phyloP scores from a whole-genome alignment of 345 rosid species.

The Eucalyptus fibrosa region DNA sequence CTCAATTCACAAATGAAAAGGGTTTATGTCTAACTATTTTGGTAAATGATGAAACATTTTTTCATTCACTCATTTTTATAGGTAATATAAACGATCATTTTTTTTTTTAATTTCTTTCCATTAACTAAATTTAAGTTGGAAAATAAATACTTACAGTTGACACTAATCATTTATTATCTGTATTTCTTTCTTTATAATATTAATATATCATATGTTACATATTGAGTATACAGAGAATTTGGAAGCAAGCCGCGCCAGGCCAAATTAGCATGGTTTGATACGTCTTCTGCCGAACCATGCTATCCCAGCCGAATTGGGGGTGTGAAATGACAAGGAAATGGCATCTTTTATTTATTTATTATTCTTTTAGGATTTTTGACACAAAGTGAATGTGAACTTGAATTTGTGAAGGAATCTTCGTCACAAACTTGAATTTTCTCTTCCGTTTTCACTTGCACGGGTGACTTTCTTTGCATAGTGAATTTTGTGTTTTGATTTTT shows the following conservation, averaged over 20 bases:
- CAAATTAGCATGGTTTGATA: no score
- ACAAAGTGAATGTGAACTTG: background rate
- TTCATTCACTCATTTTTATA: no score
- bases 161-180: background rate
- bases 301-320: background rate
- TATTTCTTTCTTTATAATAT: background rate
- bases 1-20: background rate
- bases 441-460: background rate
- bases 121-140: background rate
- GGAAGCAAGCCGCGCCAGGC: no score
- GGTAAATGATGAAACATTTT: no score
- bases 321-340: background rate
- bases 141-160: background rate
- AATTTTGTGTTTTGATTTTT: background rate
- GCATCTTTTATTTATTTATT: background rate
- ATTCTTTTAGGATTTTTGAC: background rate
- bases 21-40: background rate
- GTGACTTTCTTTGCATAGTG: background rate
- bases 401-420: background rate
- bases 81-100: no score
- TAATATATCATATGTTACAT: no score
- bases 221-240: no score
- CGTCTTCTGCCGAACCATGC: no score
- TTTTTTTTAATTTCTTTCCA: no score
- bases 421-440: background rate